Evolutionary conservation across 768 basidiomycete genomes (phyloP).

Genomic region (Russula vinacea): DNA sequence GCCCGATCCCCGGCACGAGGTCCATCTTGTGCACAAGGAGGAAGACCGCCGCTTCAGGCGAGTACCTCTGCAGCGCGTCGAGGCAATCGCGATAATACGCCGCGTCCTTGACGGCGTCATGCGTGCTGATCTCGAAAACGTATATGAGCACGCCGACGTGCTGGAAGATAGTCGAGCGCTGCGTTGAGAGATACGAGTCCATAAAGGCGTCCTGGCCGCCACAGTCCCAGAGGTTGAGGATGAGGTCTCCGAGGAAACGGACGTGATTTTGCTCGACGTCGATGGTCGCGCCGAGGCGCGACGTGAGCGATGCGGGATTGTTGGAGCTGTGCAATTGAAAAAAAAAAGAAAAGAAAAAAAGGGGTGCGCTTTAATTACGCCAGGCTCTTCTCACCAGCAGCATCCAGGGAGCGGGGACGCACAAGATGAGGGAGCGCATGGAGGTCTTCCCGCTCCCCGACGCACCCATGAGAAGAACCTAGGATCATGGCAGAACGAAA

Average conservation of each 20-base stretch:
- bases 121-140: slow-evolving; percentile 92
- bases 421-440: slow-evolving; percentile 99
- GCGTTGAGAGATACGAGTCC: slow-evolving; percentile 91
- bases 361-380: background rate
- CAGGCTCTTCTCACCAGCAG: slow-evolving; percentile 2
- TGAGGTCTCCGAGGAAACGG: slow-evolving; percentile 92
- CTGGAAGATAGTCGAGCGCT: slow-evolving; percentile 92
- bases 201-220: slow-evolving; percentile 98
- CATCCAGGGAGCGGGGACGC: slow-evolving; percentile 39
- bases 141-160: slow-evolving; percentile 98
- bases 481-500: background rate
- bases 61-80: slow-evolving; percentile 71
- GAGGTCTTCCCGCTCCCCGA: slow-evolving; percentile 94
- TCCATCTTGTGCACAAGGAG: slow-evolving; percentile 98
- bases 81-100: slow-evolving; percentile 92
- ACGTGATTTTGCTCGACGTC: slow-evolving; percentile 98
- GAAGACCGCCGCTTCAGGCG: slow-evolving; percentile 82
- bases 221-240: slow-evolving; percentile 97
- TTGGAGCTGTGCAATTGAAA: slow-evolving; percentile 60
- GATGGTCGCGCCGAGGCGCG: slow-evolving; percentile 91
- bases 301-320: slow-evolving; percentile 87
- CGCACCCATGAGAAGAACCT: slow-evolving; percentile 98
- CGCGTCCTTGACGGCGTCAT: slow-evolving; percentile 80
- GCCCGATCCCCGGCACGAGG: slow-evolving; percentile 63
- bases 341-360: background rate